Evolutionary conservation across 2,329 filamentous ascomycete species (phyloP).

Genomic region (Chaetomium globosum): DNA sequence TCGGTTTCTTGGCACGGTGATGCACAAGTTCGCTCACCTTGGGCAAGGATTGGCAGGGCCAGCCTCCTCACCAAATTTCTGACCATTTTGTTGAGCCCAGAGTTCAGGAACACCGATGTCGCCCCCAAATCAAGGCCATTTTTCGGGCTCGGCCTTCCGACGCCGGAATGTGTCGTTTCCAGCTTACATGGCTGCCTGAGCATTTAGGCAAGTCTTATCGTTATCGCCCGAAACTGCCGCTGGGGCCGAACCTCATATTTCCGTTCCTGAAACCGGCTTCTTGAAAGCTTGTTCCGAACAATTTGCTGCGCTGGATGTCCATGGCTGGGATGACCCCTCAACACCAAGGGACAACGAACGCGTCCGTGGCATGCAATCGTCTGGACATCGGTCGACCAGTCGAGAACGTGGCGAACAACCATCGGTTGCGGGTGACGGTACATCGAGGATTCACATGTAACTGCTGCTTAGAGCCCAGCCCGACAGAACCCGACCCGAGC

Average conservation of each 20-base stretch:
- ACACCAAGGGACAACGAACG: not conserved
- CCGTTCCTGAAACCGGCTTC: conserved; percentile 11
- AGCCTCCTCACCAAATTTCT: conserved; percentile 26
- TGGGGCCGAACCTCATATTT: not conserved
- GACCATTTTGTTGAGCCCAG: conserved; percentile 27
- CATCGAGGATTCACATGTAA: not conserved
- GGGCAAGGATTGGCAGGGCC: conserved; percentile 18
- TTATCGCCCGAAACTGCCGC: conserved; percentile 1
- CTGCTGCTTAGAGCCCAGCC: not conserved
- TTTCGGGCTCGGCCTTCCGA: not conserved
- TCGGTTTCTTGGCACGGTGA: conserved; percentile 9
- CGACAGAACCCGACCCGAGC: conserved; percentile 14
- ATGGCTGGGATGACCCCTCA: not conserved
- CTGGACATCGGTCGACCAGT: not conserved
- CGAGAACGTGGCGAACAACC: conserved; percentile 10
- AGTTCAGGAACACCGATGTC: conserved; percentile 21
- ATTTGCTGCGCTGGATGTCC: not conserved
- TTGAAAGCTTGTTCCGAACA: not conserved
- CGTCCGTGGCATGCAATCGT: not conserved
- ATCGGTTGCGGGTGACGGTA: not conserved
- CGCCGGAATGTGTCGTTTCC: not conserved
- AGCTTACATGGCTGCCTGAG: no score
- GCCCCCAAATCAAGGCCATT: conserved; percentile 6
- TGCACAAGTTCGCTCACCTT: not conserved
- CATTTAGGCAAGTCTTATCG: not conserved